phyloP scores from a whole-genome alignment of 495 filamentous ascomycete species.

The Cairneyella variabilis region DNA sequence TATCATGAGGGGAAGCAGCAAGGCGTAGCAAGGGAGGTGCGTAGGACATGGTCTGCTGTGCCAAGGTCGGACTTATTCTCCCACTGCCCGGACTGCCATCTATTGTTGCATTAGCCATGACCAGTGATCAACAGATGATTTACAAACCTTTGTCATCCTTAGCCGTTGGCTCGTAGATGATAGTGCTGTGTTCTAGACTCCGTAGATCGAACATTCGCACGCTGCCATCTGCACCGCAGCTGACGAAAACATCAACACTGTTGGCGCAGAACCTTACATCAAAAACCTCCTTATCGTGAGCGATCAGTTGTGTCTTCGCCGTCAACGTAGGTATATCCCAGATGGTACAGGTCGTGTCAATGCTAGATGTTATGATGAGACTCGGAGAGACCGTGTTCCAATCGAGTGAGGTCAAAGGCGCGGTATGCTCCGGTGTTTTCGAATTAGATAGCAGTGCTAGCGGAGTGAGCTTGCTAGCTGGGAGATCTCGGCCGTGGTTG shows the following conservation, averaged over 20 bases:
- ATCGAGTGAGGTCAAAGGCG: constrained; percentile 91
- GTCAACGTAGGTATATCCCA: constrained; percentile 99
- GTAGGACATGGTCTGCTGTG: constrained; percentile 70
- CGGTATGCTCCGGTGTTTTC: constrained; percentile 96
- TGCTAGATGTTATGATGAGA: constrained; percentile 96
- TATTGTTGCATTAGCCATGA: constrained; percentile 7
- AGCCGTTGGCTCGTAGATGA: constrained; percentile 95
- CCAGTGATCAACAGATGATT: neutral
- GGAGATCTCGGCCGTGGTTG: constrained; percentile 56
- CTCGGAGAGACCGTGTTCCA: constrained; percentile 97
- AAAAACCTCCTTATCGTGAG: constrained; percentile 98
- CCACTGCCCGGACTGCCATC: constrained; percentile 31
- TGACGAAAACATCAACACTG: constrained; percentile 94
- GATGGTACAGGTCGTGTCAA: constrained; percentile 99
- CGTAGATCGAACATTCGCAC: constrained; percentile 98
- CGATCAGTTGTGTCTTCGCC: constrained; percentile 97
- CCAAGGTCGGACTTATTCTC: constrained; percentile 59
- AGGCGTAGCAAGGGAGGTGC: constrained; percentile 83
- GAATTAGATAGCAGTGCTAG: constrained; percentile 93
- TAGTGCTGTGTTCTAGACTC: constrained; percentile 95
- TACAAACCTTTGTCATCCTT: constrained; percentile 77
- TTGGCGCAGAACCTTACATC: constrained; percentile 97
- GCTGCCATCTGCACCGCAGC: constrained; percentile 95
- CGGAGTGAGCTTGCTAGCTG: constrained; percentile 84
- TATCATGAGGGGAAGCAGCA: constrained; percentile 92